Evolutionary conservation across 129 eudicot genomes (phyloP).

Genomic region (Tagetes patula): DNA sequence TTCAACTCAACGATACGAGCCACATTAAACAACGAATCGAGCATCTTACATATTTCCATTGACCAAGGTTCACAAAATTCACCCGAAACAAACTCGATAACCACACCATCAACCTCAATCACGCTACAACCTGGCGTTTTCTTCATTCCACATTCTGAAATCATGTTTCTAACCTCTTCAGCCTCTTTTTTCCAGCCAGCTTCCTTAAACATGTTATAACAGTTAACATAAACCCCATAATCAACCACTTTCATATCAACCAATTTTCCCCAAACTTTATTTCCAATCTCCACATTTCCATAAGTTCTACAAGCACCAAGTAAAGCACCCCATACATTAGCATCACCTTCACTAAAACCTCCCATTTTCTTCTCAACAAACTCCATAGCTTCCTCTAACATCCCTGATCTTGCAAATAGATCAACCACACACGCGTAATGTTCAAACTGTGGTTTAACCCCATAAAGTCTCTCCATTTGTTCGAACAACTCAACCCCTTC

Average conservation of each 20-base stretch:
- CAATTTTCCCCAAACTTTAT: slow-evolving; percentile 44
- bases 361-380: slow-evolving; percentile 47
- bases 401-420: slow-evolving; percentile 55
- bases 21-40: slow-evolving; percentile 36
- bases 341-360: slow-evolving; percentile 43
- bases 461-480: slow-evolving; percentile 40
- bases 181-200: slow-evolving; percentile 64
- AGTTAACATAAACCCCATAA: slow-evolving; percentile 50
- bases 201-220: slow-evolving; percentile 59
- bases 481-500: slow-evolving; percentile 52
- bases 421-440: slow-evolving; percentile 71
- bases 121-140: slow-evolving; percentile 62
- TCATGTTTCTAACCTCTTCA: slow-evolving; percentile 36
- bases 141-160: slow-evolving; percentile 39
- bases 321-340: slow-evolving; percentile 62
- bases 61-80: slow-evolving; percentile 33
- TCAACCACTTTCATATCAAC: slow-evolving; percentile 39
- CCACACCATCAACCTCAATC: slow-evolving; percentile 53
- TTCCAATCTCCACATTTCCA: slow-evolving; percentile 46
- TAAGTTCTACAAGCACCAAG: slow-evolving; percentile 52
- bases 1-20: slow-evolving; percentile 3
- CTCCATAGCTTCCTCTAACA: slow-evolving; percentile 50
- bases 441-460: slow-evolving; percentile 43
- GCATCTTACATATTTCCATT: slow-evolving; percentile 34
- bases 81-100: slow-evolving; percentile 52